phyloP scores from a whole-genome alignment of 495 filamentous ascomycete genomes.

The Hapsidospora chrysogenum region DNA sequence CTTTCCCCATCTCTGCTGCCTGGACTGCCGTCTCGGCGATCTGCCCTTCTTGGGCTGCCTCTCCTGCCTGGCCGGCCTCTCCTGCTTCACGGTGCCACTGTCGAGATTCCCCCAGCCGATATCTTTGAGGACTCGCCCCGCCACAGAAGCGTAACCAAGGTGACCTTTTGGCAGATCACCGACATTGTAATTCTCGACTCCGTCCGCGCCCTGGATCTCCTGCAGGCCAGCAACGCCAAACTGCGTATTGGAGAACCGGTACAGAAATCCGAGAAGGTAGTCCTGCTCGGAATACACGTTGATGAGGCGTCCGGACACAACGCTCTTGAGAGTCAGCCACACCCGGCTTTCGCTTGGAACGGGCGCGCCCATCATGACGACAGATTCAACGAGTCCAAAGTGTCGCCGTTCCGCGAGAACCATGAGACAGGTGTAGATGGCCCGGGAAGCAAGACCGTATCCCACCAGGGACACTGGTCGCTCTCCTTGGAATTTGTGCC shows the following conservation, averaged over 20 bases:
- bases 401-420: conserved; percentile 56
- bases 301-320: conserved; percentile 37
- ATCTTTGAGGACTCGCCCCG: conserved; percentile 34
- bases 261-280: conserved; percentile 43
- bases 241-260: conserved; percentile 33
- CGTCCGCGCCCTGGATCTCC: conserved; percentile 30
- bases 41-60: no score
- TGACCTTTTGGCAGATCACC: conserved; percentile 37
- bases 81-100: conserved; percentile 17
- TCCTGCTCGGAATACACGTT: conserved; percentile 45
- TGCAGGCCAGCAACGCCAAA: conserved; percentile 42
- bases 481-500: conserved; percentile 66
- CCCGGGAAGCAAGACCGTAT: conserved; percentile 78
- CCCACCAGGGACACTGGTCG: conserved; percentile 76
- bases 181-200: conserved; percentile 41
- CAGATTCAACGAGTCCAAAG: conserved; percentile 78
- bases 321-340: conserved; percentile 37
- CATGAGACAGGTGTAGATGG: conserved; percentile 72
- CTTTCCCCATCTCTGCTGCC: no score
- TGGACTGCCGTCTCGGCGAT: no score
- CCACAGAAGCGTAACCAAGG: conserved; percentile 34
- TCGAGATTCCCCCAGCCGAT: conserved; percentile 41
- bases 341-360: conserved; percentile 39
- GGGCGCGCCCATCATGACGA: conserved; percentile 68
- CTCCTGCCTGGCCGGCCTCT: background rate